Evolutionary conservation across 805 yeast genomes (phyloP).

Genomic region (Barnettozyma sucrosica): DNA sequence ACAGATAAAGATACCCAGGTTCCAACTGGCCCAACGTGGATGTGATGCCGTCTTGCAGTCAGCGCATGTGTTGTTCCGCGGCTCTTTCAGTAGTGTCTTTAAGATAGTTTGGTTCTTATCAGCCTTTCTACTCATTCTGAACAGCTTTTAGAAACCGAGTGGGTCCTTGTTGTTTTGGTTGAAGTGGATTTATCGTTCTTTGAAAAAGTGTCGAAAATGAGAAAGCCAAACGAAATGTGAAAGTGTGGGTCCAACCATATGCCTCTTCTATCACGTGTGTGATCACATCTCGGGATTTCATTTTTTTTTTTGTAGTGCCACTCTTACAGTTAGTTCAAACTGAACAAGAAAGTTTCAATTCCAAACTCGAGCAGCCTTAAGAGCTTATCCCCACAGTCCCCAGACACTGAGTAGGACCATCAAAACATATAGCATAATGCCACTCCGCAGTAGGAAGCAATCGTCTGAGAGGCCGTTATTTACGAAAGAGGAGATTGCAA

Average conservation of each 20-base stretch:
- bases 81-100: conserved; percentile 69
- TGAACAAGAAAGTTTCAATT: background rate
- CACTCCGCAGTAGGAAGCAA: conserved; percentile 1
- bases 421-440: background rate
- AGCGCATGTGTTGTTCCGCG: conserved; percentile 74
- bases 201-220: background rate
- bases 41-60: conserved; percentile 87
- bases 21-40: conserved; percentile 99
- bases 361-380: background rate
- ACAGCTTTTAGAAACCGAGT: background rate
- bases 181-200: background rate
- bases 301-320: too few species aligned
- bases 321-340: too few species aligned
- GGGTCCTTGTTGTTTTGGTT: background rate
- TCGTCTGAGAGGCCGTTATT: conserved; percentile 2
- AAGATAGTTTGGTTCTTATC: conserved; percentile 43
- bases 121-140: conserved; percentile 13
- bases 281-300: too few species aligned
- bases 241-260: background rate
- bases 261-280: background rate
- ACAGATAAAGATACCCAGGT: conserved; percentile 86
- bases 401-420: background rate
- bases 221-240: background rate
- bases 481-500: conserved; percentile 15
- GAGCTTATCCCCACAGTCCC: too few species aligned